phyloP scores from a whole-genome alignment of 176 grass and related monocot species.

The Stipa capillata region DNA sequence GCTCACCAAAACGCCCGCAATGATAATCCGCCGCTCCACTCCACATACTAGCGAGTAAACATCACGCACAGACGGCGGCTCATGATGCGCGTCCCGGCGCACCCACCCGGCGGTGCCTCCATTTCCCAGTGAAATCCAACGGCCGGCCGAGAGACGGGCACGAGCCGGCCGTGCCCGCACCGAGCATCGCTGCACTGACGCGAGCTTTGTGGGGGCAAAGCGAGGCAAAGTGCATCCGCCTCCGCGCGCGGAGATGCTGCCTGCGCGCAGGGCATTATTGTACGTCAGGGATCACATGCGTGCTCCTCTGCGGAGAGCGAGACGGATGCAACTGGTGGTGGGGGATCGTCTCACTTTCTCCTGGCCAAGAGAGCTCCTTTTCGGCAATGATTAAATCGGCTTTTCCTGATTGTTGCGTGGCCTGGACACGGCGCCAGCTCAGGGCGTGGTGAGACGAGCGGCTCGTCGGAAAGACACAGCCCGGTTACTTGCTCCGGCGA shows the following conservation, averaged over 20 bases:
- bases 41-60: background rate
- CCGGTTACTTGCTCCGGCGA: background rate
- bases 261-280: background rate
- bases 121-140: background rate
- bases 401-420: conserved; percentile 22
- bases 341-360: background rate
- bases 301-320: background rate
- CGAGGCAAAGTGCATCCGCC: background rate
- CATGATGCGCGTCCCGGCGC: background rate
- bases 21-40: background rate
- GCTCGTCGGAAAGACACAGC: background rate
- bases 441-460: background rate
- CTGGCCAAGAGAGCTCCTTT: background rate
- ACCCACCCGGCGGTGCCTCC: background rate
- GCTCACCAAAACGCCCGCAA: background rate
- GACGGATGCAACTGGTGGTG: background rate
- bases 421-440: conserved; percentile 6
- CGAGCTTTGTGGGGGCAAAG: background rate
- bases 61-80: background rate
- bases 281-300: background rate
- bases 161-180: background rate
- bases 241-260: background rate
- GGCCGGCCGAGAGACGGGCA: background rate
- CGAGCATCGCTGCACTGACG: background rate
- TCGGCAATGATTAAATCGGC: background rate